These are phyloP conservation scores for Marsdenia floribunda DNA, from an alignment of 257 asterid genomes.

Conservation along the genomic window DNA sequence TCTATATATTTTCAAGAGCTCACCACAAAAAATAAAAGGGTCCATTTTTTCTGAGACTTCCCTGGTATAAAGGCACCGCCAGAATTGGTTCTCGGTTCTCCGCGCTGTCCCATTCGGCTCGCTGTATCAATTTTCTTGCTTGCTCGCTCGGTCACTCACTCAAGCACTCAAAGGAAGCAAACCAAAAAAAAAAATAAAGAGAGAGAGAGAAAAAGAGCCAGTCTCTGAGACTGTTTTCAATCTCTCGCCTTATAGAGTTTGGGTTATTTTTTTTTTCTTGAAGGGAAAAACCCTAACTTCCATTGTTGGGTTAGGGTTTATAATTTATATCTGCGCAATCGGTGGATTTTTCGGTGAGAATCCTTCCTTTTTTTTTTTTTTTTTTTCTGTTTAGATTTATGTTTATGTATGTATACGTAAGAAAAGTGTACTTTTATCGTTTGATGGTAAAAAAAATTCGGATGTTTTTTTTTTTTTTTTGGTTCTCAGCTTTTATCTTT, in stretches of 20 bases:
- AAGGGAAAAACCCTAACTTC: constrained; percentile 4
- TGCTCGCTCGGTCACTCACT: background rate
- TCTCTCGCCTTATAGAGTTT: background rate
- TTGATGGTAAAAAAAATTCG: too few relatives aligned
- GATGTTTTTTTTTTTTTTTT: background rate
- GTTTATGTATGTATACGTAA: background rate
- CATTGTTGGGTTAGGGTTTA: constrained; percentile 20
- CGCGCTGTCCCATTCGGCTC: background rate
- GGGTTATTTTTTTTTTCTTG: background rate
- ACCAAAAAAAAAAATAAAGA: background rate
- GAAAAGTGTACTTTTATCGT: background rate
- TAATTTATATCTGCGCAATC: background rate
- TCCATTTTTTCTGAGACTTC: background rate
- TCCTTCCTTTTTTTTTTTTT: too few relatives aligned
- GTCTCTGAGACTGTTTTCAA: background rate
- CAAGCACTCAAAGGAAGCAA: background rate
- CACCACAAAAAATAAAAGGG: too few relatives aligned
- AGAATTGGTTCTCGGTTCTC: background rate
- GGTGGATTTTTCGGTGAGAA: constrained; percentile 7
- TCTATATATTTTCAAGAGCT: too few relatives aligned
- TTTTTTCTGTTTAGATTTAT: background rate
- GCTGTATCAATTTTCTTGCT: background rate
- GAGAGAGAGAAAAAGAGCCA: too few relatives aligned
- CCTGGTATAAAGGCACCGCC: background rate
- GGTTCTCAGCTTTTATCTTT: background rate